A percentile compares a stretch with the other conserved stretches of the same genome.
phyloP scores from a whole-genome alignment of 1,284 basidiomycete species.

The Moesziomyces globuligerus region DNA sequence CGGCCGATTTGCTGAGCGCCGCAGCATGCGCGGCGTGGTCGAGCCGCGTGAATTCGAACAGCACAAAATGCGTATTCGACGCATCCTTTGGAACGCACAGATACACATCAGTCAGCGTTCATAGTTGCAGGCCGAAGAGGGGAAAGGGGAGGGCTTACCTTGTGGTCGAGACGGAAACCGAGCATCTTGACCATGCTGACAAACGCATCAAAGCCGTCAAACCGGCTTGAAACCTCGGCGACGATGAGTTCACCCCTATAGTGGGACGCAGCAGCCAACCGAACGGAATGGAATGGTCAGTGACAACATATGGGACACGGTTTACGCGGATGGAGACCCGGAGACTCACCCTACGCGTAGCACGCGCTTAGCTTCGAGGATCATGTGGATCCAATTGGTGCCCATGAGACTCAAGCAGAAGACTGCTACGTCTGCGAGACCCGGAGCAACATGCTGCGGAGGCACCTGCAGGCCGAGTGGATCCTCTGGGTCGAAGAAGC shows the following conservation, averaged over 20 bases:
- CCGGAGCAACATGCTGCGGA: conserved; percentile 11
- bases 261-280: no score
- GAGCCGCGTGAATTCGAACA: conserved; percentile 54
- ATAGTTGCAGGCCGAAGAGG: background rate
- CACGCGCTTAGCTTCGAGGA: conserved; percentile 88
- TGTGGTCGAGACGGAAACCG: conserved; percentile 81
- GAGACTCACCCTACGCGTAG: conserved; percentile 78
- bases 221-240: conserved; percentile 80
- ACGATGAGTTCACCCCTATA: conserved; percentile 85
- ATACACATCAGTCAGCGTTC: background rate
- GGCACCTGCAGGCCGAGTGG: conserved; percentile 12
- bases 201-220: conserved; percentile 74
- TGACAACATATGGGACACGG: no score
- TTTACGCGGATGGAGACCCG: background rate
- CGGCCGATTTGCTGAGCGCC: background rate
- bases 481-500: conserved; percentile 19
- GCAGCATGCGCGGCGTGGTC: conserved; percentile 1
- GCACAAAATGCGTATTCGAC: conserved; percentile 54
- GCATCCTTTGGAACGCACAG: conserved; percentile 28
- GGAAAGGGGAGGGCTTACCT: conserved; percentile 71
- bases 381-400: conserved; percentile 90
- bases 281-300: conserved; percentile 3
- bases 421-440: conserved; percentile 87
- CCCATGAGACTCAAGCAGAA: conserved; percentile 97
- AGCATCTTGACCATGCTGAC: conserved; percentile 76